A percentile compares a stretch with the other conserved stretches of the same genome.
phyloP scores from a whole-genome alignment of 768 basidiomycete species.

The Dacryopinax spathularia region DNA sequence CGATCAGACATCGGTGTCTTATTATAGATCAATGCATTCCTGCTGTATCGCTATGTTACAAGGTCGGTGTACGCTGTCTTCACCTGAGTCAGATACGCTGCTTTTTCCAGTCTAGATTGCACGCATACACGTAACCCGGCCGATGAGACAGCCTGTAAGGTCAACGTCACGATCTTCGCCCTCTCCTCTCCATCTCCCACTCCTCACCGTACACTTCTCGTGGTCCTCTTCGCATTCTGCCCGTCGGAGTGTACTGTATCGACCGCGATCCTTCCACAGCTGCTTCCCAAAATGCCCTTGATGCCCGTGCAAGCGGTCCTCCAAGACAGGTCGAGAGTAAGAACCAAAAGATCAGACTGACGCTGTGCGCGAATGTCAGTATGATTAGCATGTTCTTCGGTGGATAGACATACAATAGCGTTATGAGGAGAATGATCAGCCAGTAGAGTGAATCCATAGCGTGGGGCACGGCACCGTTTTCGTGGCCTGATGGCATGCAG shows the following conservation, averaged over 20 bases:
- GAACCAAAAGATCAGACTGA: neutral
- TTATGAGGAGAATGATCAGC: neutral
- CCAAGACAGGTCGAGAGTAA: neutral
- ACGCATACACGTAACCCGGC: too few species aligned
- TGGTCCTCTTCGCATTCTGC: neutral
- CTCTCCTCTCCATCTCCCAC: neutral
- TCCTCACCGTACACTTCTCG: neutral
- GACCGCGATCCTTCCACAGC: neutral
- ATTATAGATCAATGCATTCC: too few species aligned
- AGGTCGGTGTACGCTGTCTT: too few species aligned
- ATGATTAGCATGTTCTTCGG: neutral
- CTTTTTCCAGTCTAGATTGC: too few species aligned
- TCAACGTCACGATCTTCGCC: neutral
- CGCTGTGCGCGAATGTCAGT: neutral
- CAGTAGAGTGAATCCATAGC: neutral
- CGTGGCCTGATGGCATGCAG: too few species aligned
- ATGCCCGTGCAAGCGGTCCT: neutral
- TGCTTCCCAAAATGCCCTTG: neutral
- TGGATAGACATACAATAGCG: neutral
- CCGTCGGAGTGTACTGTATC: neutral
- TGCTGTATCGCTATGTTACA: too few species aligned
- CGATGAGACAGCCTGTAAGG: too few species aligned
- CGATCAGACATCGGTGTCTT: too few species aligned
- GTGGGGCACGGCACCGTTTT: too few species aligned
- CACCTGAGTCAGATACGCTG: too few species aligned